Conservation (phyloP, 1,284 basidiomycete genomes). For the Leccinum pallidistipes region DNA sequence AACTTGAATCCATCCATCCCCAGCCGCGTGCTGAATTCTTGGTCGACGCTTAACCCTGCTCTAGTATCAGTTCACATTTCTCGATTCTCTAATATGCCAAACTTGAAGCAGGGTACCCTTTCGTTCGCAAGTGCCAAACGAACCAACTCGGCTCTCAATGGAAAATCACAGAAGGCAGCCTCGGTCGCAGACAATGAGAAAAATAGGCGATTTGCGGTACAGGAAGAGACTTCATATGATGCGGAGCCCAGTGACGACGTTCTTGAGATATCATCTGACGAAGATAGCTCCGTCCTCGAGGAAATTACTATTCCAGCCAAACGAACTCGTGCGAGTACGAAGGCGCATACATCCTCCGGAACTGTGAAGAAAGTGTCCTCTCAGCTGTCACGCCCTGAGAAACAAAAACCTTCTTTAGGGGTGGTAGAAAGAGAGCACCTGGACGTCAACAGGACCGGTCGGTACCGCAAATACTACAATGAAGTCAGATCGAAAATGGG, state of each 20-base stretch:
- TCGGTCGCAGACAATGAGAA: constrained; percentile 16
- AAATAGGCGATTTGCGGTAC: constrained; percentile 8
- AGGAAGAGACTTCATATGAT: background rate
- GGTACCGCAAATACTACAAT: constrained; percentile 46
- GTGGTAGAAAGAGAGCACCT: constrained; percentile 13
- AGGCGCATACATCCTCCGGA: constrained; percentile 2
- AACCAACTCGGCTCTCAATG: constrained; percentile 37
- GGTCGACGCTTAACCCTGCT: background rate
- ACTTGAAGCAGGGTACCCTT: constrained; percentile 49
- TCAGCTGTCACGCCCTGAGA: constrained; percentile 8
- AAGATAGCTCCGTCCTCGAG: constrained; percentile 7
- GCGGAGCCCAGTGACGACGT: background rate
- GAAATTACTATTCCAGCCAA: constrained; percentile 20
- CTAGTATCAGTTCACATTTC: constrained; percentile 7
- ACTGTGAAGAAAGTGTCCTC: constrained; percentile 1
- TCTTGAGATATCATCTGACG: constrained; percentile 23
- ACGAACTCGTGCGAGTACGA: constrained; percentile 21
- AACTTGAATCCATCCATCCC: background rate
- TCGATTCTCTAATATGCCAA: constrained; percentile 10
- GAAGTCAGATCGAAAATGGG: constrained; percentile 57
- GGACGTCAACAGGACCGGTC: constrained; percentile 40
- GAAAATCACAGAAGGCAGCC: constrained; percentile 35
- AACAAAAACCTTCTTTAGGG: background rate
- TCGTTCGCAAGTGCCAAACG: constrained; percentile 52
- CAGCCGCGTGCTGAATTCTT: background rate